phyloP scores from a whole-genome alignment of 2,329 filamentous ascomycete genomes.

The Sarocladiaceae sp. region DNA sequence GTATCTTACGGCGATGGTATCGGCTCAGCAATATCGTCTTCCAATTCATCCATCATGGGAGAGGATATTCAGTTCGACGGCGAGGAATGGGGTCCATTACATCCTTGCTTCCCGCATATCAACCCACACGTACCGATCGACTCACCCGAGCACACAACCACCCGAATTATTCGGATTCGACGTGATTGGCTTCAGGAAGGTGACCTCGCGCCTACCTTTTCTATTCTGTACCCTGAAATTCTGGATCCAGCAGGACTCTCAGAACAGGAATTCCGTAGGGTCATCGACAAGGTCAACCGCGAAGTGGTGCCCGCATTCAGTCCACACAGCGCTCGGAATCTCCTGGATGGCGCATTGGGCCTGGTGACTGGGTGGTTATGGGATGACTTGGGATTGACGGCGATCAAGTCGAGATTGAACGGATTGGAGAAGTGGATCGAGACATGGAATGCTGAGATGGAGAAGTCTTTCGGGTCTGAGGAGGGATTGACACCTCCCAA shows the following conservation, averaged over 20 bases:
- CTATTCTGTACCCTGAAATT: constrained; percentile 94
- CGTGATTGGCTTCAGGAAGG: constrained; percentile 89
- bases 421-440: constrained; percentile 78
- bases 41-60: constrained; percentile 58
- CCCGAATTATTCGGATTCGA: constrained; percentile 85
- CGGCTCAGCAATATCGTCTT: constrained; percentile 51
- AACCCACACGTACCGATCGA: constrained; percentile 84
- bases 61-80: constrained; percentile 64
- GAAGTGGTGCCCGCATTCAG: constrained; percentile 74
- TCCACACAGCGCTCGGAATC: constrained; percentile 71
- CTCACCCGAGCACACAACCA: constrained; percentile 70
- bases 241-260: constrained; percentile 76
- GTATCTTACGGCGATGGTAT: constrained; percentile 47
- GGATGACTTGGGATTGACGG: constrained; percentile 82
- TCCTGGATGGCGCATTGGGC: constrained; percentile 75
- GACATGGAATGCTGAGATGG: constrained; percentile 75
- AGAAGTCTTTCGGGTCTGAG: constrained; percentile 47
- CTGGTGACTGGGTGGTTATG: constrained; percentile 88
- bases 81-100: constrained; percentile 85
- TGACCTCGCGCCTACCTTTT: constrained; percentile 88
- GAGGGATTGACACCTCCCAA: constrained; percentile 55
- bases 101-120: constrained; percentile 90
- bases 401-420: constrained; percentile 66
- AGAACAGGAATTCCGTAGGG: constrained; percentile 79
- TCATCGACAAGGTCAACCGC: constrained; percentile 79